phyloP scores from a whole-genome alignment of 352 stramenopile species.

The Aphanomyces stellatus region DNA sequence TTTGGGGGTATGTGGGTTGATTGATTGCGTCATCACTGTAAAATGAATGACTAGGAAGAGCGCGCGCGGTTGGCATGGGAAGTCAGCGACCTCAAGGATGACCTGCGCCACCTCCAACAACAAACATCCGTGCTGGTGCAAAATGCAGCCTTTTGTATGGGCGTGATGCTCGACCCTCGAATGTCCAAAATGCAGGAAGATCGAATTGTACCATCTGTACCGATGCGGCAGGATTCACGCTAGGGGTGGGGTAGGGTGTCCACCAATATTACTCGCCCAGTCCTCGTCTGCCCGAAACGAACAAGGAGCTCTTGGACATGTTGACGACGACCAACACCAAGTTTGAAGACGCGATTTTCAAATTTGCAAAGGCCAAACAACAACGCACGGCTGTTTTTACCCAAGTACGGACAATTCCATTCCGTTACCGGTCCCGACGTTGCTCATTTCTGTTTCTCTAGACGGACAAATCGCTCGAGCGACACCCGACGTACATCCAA shows the following conservation, averaged over 20 bases:
- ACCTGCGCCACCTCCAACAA: neutral
- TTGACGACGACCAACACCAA: neutral
- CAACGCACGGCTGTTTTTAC: neutral
- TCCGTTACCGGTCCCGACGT: neutral
- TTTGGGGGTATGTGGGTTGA: neutral
- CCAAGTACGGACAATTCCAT: neutral
- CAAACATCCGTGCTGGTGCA: neutral
- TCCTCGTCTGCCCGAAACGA: neutral
- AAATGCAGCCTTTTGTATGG: neutral
- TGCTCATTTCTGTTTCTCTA: neutral
- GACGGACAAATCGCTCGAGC: neutral
- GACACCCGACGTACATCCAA: conserved; percentile 6
- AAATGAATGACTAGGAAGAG: conserved; percentile 2
- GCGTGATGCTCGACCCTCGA: neutral
- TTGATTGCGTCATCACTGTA: no score
- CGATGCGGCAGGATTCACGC: neutral
- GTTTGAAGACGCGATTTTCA: neutral
- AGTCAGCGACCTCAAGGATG: neutral
- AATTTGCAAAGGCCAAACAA: neutral
- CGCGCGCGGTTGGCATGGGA: conserved; percentile 2
- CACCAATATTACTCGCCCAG: conserved; percentile 1
- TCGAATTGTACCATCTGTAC: neutral
- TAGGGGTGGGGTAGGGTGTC: neutral
- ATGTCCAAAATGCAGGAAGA: neutral
- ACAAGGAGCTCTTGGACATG: neutral